Evolutionary conservation across 106 monocot genomes (phyloP).

Genomic region (Narthecium ossifragum): DNA sequence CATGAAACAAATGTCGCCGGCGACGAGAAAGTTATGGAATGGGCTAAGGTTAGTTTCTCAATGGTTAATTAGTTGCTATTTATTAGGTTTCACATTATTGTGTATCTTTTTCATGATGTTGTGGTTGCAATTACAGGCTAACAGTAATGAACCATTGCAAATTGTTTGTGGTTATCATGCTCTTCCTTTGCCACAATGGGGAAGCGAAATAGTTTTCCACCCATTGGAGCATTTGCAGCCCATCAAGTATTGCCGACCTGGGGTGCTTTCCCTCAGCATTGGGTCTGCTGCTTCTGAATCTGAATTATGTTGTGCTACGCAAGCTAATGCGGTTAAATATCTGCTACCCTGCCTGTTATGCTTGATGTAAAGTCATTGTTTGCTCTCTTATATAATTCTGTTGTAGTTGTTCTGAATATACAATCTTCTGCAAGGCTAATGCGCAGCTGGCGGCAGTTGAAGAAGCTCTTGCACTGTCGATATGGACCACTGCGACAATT

Average conservation of each 20-base stretch:
- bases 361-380: background rate
- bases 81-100: background rate
- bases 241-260: slow-evolving; percentile 63
- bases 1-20: slow-evolving; percentile 42
- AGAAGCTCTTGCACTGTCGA: slow-evolving; percentile 88
- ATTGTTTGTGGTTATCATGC: slow-evolving; percentile 88
- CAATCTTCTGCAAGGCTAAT: slow-evolving; percentile 43
- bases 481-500: slow-evolving; percentile 82
- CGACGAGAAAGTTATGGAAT: slow-evolving; percentile 86
- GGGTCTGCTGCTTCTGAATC: slow-evolving; percentile 16
- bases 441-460: slow-evolving; percentile 78
- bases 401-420: no score
- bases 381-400: slow-evolving; percentile 6
- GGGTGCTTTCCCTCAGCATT: slow-evolving; percentile 37
- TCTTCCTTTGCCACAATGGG: slow-evolving; percentile 64
- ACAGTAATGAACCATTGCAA: slow-evolving; percentile 80
- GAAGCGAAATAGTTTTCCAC: slow-evolving; percentile 80
- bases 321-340: slow-evolving; percentile 55
- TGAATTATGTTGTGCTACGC: slow-evolving; percentile 28
- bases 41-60: slow-evolving; percentile 86
- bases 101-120: slow-evolving; percentile 1
- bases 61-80: background rate
- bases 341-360: background rate
- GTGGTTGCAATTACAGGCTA: slow-evolving; percentile 32
- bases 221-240: slow-evolving; percentile 90